Evolutionary conservation across 495 filamentous ascomycete genomes (phyloP).

Genomic region (Aspergillus ellipticus): DNA sequence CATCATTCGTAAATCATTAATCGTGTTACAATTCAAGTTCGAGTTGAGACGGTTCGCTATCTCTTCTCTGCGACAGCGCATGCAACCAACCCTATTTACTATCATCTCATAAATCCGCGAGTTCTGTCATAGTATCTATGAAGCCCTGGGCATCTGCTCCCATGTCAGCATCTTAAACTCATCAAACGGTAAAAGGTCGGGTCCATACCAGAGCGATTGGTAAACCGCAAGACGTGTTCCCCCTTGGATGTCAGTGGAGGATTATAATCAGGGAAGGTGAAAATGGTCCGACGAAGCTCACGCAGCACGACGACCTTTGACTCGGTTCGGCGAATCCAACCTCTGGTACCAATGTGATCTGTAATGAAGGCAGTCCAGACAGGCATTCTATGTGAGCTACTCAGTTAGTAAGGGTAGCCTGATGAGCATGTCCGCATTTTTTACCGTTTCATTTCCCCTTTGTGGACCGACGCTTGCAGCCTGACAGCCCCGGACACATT

Average conservation of each 20-base stretch:
- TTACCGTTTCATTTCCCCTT: slow-evolving; percentile 40
- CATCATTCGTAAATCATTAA: neutral
- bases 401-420: neutral
- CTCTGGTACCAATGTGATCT: slow-evolving; percentile 48
- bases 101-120: neutral
- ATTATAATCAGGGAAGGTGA: slow-evolving; percentile 55
- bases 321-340: slow-evolving; percentile 54
- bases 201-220: slow-evolving; percentile 26
- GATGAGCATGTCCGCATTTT: neutral
- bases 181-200: neutral
- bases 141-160: slow-evolving; percentile 37
- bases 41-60: neutral
- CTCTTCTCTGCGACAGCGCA: neutral
- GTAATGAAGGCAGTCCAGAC: slow-evolving; percentile 80
- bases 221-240: slow-evolving; percentile 40
- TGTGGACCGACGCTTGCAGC: slow-evolving; percentile 49
- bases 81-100: neutral
- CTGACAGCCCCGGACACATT: slow-evolving; percentile 56
- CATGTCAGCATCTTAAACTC: neutral
- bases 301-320: slow-evolving; percentile 55
- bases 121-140: slow-evolving; percentile 13
- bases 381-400: slow-evolving; percentile 39
- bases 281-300: slow-evolving; percentile 58
- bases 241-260: slow-evolving; percentile 32
- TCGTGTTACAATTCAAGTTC: neutral